Evolutionary conservation across 2,329 filamentous ascomycete species (phyloP).

Genomic region (Bipolaris sorokiniana): DNA sequence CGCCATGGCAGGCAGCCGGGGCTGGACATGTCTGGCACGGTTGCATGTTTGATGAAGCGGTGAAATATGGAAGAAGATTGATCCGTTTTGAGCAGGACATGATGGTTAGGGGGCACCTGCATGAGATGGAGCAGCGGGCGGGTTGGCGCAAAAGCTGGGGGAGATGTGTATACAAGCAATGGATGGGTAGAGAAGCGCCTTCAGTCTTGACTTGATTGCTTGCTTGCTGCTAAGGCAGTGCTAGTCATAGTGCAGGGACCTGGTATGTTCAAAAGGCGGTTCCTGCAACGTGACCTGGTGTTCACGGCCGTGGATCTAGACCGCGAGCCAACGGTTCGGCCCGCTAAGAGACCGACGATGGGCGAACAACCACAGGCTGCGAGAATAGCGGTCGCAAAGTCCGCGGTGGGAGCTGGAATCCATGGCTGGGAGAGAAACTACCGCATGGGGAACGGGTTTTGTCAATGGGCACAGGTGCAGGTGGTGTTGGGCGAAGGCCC

Average conservation of each 20-base stretch:
- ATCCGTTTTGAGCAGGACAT: too few species aligned
- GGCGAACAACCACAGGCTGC: constrained; percentile 8
- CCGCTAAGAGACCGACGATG: constrained; percentile 10
- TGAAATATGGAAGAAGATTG: not conserved
- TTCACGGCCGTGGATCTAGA: constrained; percentile 13
- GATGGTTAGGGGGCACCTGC: too few species aligned
- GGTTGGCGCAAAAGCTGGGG: too few species aligned
- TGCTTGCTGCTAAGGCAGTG: not conserved
- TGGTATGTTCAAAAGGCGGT: not conserved
- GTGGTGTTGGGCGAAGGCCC: not conserved
- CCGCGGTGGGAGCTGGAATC: constrained; percentile 8
- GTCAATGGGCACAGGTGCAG: not conserved
- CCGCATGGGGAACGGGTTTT: constrained; percentile 5
- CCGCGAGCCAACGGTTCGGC: constrained; percentile 15
- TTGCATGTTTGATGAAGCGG: not conserved
- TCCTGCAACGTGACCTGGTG: constrained; percentile 1
- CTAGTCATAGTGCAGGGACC: not conserved
- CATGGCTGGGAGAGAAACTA: constrained; percentile 5
- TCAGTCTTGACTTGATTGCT: not conserved
- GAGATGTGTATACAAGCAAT: not conserved
- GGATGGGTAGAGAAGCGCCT: not conserved
- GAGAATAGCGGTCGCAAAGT: constrained; percentile 11
- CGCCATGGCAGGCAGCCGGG: not conserved
- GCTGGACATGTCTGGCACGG: not conserved
- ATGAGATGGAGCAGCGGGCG: too few species aligned